Evolutionary conservation across 2,329 filamentous ascomycete species (phyloP).

Genomic region (Westerdykella aurantiaca): DNA sequence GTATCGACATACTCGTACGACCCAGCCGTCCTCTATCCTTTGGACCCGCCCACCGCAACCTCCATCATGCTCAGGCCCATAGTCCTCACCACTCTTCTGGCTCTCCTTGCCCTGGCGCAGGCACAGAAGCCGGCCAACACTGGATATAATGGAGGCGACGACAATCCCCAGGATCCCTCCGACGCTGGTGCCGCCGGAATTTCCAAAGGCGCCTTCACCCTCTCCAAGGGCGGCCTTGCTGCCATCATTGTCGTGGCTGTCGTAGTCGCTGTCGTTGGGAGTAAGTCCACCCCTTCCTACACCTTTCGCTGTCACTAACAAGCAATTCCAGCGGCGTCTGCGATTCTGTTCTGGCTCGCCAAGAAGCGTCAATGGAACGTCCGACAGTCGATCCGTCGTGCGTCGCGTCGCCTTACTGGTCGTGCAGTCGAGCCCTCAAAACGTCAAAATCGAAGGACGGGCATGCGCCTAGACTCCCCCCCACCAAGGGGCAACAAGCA

Average conservation of each 20-base stretch:
- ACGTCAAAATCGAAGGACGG: slow-evolving; percentile 31
- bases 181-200: slow-evolving; percentile 60
- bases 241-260: slow-evolving; percentile 71
- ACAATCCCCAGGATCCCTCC: slow-evolving; percentile 31
- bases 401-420: slow-evolving; percentile 46
- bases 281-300: slow-evolving; percentile 44
- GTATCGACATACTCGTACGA: slow-evolving; percentile 19
- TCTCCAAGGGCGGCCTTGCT: slow-evolving; percentile 65
- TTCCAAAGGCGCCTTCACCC: slow-evolving; percentile 53
- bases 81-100: slow-evolving; percentile 21
- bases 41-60: slow-evolving; percentile 4
- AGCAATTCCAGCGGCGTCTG: slow-evolving; percentile 51
- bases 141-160: slow-evolving; percentile 34
- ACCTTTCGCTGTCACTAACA: slow-evolving; percentile 9
- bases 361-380: slow-evolving; percentile 84
- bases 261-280: slow-evolving; percentile 55
- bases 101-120: slow-evolving; percentile 26
- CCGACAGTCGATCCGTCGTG: slow-evolving; percentile 64
- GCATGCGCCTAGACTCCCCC: slow-evolving; percentile 33
- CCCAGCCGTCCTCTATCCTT: slow-evolving; percentile 5
- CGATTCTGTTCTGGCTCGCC: slow-evolving; percentile 68
- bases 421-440: slow-evolving; percentile 26
- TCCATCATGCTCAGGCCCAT: slow-evolving; percentile 24
- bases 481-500: slow-evolving; percentile 19
- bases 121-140: slow-evolving; percentile 19